Conservation (phyloP, 2,329 filamentous ascomycete species). For the Penicillium italicum region DNA sequence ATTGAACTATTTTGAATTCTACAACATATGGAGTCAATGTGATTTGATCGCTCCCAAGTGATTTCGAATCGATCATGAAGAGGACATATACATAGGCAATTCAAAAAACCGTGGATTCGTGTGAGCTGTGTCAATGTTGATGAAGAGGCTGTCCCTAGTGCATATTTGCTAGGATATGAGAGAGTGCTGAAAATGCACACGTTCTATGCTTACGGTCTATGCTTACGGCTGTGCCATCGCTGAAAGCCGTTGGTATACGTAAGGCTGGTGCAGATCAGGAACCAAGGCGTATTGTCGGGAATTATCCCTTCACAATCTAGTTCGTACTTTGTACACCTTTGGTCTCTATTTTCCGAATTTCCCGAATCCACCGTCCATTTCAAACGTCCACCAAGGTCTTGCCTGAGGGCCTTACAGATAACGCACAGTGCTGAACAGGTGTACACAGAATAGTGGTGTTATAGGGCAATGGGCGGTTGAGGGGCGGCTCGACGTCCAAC, state of each 20-base stretch:
- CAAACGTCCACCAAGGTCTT: neutral
- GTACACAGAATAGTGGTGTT: neutral
- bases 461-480: neutral
- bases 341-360: neutral
- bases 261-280: neutral
- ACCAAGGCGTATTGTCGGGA: neutral
- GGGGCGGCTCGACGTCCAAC: neutral
- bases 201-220: too few relatives aligned
- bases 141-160: too few relatives aligned
- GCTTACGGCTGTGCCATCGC: too few relatives aligned
- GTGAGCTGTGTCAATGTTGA: too few relatives aligned
- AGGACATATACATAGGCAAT: too few relatives aligned
- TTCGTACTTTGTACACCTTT: neutral
- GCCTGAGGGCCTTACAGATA: neutral
- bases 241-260: neutral
- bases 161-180: too few relatives aligned
- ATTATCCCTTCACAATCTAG: neutral
- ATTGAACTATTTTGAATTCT: too few relatives aligned
- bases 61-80: too few relatives aligned
- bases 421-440: neutral
- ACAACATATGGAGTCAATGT: too few relatives aligned
- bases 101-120: too few relatives aligned
- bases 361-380: neutral
- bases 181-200: too few relatives aligned
- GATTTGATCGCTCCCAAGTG: too few relatives aligned